Base-by-base conservation (phyloP, 108 stramenopile genomes). In the Schizochytrium sp. region DNA sequence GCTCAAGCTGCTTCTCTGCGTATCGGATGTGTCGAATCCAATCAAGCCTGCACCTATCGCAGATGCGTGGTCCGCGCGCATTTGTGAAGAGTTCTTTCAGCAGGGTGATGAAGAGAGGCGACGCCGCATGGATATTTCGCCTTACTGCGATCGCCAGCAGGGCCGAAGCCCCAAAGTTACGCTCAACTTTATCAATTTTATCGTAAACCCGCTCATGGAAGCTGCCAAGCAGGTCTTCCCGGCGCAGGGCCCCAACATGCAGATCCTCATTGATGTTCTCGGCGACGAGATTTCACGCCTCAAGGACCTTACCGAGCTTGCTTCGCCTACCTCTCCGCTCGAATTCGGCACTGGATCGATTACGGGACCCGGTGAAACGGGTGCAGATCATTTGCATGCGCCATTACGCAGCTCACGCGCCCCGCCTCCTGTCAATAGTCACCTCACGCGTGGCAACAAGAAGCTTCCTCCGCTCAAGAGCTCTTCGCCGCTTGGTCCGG, bases 11-110 rank as follows among this genome's bases (percentile, higher is more conserved):
- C 58, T 96, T 19, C 90, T 95, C 19, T 95, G 95, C 90, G 58
- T 88, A 19, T 91, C 94, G 14, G 95, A 96, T 89, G 90, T 96
- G 14, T 91, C 90, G 43, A 95, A 94, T 72, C 94, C 94, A 25
- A 90, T 92, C 44, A 93, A 94, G 69, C 92, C 90, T 8, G 89
- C 69, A 57, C 87, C 58, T 5, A 69, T 93, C 43, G 92, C 88
- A 60, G 89, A 72, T 34, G 19, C n/a, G 23, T 95, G 94, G 95
- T 88, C 91, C 25, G 91, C 91, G 23, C 43, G 48, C 34, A 89
- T 94, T 44, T 34, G 92, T 60, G 91, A 94, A 34, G 95, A 95
- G 76, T 95, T 96, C 69, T 95, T 92, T 90, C 71, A 58, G 21
- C 95, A 96, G 87, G 95, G 94, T 14, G 94, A 95, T 88, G 63